Conservation (phyloP, 2,329 filamentous ascomycete genomes). For the Aspergillus oerlinghausenensis region DNA sequence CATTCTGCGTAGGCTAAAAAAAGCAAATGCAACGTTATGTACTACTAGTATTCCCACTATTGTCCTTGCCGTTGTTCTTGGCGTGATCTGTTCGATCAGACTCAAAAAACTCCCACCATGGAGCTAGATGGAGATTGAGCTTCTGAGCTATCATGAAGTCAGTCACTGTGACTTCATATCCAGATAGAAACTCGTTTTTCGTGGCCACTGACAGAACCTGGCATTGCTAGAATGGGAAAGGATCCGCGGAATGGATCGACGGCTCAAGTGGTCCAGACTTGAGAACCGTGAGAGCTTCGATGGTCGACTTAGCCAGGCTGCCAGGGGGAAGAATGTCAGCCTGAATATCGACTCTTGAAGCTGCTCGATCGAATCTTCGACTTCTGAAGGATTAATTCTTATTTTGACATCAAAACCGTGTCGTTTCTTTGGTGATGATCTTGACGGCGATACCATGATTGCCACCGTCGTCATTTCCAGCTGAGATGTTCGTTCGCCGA, state of each 20-base stretch:
- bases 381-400: background rate
- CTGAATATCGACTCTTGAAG: background rate
- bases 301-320: background rate
- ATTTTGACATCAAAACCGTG: background rate
- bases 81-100: too few relatives aligned
- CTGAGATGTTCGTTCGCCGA: too few relatives aligned
- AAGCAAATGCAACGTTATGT: too few relatives aligned
- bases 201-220: background rate
- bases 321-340: background rate
- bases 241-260: slow-evolving; percentile 2
- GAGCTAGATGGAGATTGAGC: too few relatives aligned
- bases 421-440: background rate
- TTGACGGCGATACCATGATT: background rate
- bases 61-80: too few relatives aligned
- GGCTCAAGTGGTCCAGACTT: background rate
- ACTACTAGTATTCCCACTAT: too few relatives aligned
- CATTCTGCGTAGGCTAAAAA: too few relatives aligned
- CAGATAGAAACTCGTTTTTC: too few relatives aligned
- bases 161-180: too few relatives aligned
- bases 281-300: background rate
- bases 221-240: slow-evolving; percentile 1
- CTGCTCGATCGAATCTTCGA: background rate
- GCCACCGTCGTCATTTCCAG: background rate
- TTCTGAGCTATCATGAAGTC: too few relatives aligned
- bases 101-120: too few relatives aligned